A percentile compares a stretch with the other conserved stretches of the same genome.
Conservation (phyloP, 768 basidiomycete species). For the Amylocystis lapponica region DNA sequence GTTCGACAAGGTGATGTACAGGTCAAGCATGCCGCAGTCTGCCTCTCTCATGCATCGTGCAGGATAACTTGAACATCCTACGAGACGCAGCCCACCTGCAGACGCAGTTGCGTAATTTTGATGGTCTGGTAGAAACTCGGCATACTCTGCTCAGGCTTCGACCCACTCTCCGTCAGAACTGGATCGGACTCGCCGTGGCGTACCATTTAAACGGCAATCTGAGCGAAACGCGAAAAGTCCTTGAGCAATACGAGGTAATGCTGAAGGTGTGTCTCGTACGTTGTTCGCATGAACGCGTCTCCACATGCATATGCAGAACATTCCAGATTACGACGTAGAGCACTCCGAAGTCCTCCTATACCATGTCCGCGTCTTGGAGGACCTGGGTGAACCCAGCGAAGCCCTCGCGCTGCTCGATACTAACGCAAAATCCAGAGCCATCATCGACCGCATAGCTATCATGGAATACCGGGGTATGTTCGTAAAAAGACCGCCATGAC, state of each 20-base stretch:
- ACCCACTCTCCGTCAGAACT: conserved; percentile 80
- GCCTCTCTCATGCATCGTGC: conserved; percentile 3
- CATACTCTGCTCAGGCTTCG: conserved; percentile 73
- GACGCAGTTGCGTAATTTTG: conserved; percentile 79
- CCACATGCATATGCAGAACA: conserved; percentile 42
- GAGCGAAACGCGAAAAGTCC: conserved; percentile 59
- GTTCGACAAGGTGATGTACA: conserved; percentile 87
- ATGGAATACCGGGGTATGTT: conserved; percentile 62
- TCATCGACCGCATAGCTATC: conserved; percentile 67
- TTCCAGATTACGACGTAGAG: conserved; percentile 75
- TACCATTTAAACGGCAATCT: conserved; percentile 79
- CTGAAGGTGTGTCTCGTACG: conserved; percentile 53
- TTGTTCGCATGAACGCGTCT: not conserved
- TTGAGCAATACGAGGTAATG: conserved; percentile 65
- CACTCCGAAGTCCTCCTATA: conserved; percentile 81
- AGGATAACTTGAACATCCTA: conserved; percentile 94
- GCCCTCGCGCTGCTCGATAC: conserved; percentile 61
- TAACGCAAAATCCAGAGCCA: conserved; percentile 54
- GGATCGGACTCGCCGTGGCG: conserved; percentile 86
- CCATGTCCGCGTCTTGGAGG: conserved; percentile 68
- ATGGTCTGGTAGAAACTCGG: conserved; percentile 75
- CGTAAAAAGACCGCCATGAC: too few species aligned
- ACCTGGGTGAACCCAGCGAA: conserved; percentile 54
- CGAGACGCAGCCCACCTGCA: conserved; percentile 88
- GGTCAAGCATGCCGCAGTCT: too few species aligned